A percentile compares a stretch with the other conserved stretches of the same genome.
These are phyloP conservation scores for Musa balbisiana DNA, from an alignment of 202 grass and related monocot genomes.

Conservation along the genomic window DNA sequence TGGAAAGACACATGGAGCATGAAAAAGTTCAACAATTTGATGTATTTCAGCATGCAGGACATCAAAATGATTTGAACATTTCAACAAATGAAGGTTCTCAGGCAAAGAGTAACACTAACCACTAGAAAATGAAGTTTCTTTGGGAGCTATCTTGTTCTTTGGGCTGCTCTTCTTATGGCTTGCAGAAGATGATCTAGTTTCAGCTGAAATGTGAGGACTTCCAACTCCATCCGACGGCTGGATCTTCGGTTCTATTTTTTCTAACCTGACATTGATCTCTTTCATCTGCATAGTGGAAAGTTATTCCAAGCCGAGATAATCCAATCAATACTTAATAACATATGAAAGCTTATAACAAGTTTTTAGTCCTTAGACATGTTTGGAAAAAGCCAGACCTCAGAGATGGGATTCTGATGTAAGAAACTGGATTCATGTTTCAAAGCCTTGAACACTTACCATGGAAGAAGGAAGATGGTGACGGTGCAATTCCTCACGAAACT, in stretches of 20 bases:
- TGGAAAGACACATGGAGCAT: too few relatives aligned
- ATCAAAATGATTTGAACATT: not conserved
- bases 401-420: not conserved
- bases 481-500: slow-evolving; percentile 95
- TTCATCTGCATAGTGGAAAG: slow-evolving; percentile 51
- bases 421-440: not conserved
- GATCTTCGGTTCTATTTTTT: slow-evolving; percentile 83
- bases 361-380: not conserved
- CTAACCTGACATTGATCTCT: slow-evolving; percentile 91
- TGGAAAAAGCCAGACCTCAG: not conserved
- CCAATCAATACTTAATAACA: not conserved
- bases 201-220: slow-evolving; percentile 35
- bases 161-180: slow-evolving; percentile 84
- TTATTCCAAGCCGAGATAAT: not conserved
- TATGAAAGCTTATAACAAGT: not conserved
- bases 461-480: slow-evolving; percentile 74
- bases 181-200: slow-evolving; percentile 61
- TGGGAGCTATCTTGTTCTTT: slow-evolving; percentile 44
- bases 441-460: slow-evolving; percentile 44
- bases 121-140: slow-evolving; percentile 74
- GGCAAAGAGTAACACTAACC: slow-evolving; percentile 35
- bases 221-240: slow-evolving; percentile 47
- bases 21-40: too few relatives aligned
- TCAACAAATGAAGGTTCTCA: not conserved
- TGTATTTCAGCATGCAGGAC: not conserved